Conservation (phyloP, 225 moss, liverwort and hornwort genomes). For the Bryum argenteum region DNA sequence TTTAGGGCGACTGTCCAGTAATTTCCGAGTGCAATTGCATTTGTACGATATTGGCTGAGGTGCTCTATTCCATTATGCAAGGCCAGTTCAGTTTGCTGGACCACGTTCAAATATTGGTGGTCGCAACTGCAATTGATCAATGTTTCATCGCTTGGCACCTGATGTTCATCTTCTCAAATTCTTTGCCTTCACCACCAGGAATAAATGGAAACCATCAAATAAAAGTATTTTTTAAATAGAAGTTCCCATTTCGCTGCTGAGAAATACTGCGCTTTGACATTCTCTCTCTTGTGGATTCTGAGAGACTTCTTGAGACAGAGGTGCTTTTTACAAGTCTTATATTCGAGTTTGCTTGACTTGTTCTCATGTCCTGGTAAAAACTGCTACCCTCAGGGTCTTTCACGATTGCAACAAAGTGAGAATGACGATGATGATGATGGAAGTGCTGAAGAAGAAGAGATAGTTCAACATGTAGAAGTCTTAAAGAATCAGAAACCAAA, state of each 20-base stretch:
- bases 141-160: constrained; percentile 19
- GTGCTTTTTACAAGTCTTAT: neutral
- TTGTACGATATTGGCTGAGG: constrained; percentile 5
- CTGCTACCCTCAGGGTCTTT: constrained; percentile 27
- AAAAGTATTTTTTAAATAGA: neutral
- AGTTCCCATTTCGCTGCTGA: neutral
- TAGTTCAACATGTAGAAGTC: constrained; percentile 18
- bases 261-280: constrained; percentile 7
- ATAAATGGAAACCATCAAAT: neutral
- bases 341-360: neutral
- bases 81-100: neutral
- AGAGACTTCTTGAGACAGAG: neutral
- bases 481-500: constrained; percentile 15
- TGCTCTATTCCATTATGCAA: neutral
- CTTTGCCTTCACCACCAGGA: neutral
- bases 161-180: neutral
- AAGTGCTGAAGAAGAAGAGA: constrained; percentile 27
- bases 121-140: neutral
- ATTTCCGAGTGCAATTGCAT: neutral
- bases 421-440: constrained; percentile 20
- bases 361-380: constrained; percentile 11
- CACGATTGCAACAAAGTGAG: constrained; percentile 36
- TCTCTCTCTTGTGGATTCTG: neutral
- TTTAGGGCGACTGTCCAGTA: neutral
- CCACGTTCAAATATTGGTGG: constrained; percentile 13